Conservation (phyloP, 2,329 filamentous ascomycete genomes). For the Colletotrichum tabaci region DNA sequence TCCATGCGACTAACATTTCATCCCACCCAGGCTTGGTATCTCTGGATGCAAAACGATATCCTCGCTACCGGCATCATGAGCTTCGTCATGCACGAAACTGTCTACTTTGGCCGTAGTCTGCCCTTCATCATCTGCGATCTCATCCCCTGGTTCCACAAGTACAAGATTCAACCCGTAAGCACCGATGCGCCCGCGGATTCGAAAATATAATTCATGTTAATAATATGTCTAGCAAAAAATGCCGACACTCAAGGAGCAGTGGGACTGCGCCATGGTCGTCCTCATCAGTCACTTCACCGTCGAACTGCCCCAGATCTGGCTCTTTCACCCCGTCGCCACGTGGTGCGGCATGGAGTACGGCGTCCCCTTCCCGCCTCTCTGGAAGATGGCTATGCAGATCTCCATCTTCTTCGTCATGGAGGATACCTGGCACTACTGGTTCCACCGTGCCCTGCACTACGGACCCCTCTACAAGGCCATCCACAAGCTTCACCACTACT, state of each 20-base stretch:
- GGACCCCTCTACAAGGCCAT: conserved; percentile 95
- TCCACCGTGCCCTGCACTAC: conserved; percentile 93
- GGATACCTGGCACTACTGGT: conserved; percentile 99
- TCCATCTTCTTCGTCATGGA: conserved; percentile 95
- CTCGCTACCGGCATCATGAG: conserved; percentile 98
- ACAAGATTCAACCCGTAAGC: conserved; percentile 91
- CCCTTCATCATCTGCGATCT: conserved; percentile 95
- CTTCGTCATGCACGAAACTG: conserved; percentile 91
- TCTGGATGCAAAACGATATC: conserved; percentile 97
- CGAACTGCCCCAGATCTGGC: conserved; percentile 98
- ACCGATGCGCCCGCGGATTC: not conserved
- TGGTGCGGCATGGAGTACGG: conserved; percentile 90
- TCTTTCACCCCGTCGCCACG: conserved; percentile 97
- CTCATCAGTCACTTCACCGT: conserved; percentile 97
- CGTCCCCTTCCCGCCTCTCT: conserved; percentile 88
- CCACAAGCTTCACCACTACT: conserved; percentile 99
- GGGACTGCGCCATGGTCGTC: conserved; percentile 92
- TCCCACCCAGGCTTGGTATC: conserved; percentile 81
- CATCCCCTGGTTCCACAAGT: conserved; percentile 90
- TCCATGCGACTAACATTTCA: conserved; percentile 35
- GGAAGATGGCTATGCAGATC: conserved; percentile 93
- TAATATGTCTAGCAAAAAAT: conserved; percentile 76
- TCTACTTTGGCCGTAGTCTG: conserved; percentile 93
- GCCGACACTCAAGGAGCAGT: conserved; percentile 93
- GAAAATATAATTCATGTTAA: not conserved